Conservation (phyloP, 345 rosid genomes). For the Gossypium arboreum region DNA sequence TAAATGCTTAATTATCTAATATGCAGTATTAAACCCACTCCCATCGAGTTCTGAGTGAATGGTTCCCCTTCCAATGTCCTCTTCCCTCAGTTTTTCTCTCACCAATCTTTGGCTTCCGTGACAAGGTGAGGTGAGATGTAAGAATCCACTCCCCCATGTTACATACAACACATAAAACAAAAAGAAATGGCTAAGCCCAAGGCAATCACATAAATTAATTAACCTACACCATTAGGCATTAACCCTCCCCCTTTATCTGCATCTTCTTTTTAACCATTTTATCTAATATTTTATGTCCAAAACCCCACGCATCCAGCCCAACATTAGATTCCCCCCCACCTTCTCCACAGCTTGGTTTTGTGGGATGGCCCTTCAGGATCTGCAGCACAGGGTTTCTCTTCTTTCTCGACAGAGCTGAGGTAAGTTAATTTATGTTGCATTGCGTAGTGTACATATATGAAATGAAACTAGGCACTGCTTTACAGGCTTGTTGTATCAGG, state of each 20-base stretch:
- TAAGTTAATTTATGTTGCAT: not conserved
- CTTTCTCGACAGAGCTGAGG: constrained; percentile 12
- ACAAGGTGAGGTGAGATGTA: constrained; percentile 8
- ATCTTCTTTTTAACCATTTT: constrained; percentile 46
- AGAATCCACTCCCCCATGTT: constrained; percentile 20
- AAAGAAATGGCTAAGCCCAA: constrained; percentile 39
- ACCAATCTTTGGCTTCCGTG: constrained; percentile 37
- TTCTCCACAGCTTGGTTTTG: constrained; percentile 40
- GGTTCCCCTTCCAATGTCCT: constrained; percentile 39
- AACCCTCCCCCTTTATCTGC: constrained; percentile 18
- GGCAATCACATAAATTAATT: constrained; percentile 18
- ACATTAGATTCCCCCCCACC: constrained; percentile 43
- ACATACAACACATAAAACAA: constrained; percentile 47
- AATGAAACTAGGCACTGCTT: not conserved
- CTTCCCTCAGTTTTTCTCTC: constrained; percentile 29
- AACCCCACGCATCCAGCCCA: constrained; percentile 57
- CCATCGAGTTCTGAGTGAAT: constrained; percentile 17
- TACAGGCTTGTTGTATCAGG: no score
- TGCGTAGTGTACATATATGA: not conserved
- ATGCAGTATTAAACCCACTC: not conserved
- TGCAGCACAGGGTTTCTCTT: constrained; percentile 18
- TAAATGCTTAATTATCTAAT: not conserved
- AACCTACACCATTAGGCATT: constrained; percentile 19
- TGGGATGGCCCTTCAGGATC: constrained; percentile 22
- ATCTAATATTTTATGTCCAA: constrained; percentile 30